phyloP scores from a whole-genome alignment of 495 filamentous ascomycete genomes.

The Durotheca rogersii region DNA sequence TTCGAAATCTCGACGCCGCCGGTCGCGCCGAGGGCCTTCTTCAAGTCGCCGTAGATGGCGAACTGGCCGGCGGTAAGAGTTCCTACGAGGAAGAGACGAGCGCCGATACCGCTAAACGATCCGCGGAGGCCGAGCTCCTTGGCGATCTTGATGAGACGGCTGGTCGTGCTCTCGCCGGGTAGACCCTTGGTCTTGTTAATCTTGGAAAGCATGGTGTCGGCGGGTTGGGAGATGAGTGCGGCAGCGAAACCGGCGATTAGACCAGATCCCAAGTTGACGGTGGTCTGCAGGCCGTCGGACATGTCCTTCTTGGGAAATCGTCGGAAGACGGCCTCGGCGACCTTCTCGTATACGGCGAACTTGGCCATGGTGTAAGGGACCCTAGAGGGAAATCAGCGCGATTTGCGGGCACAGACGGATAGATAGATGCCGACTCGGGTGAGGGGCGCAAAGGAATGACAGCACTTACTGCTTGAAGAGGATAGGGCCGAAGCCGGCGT shows the following conservation, averaged over 20 bases:
- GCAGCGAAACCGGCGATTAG: constrained; percentile 97
- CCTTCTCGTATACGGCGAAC: constrained; percentile 99
- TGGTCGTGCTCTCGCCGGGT: constrained; percentile 90
- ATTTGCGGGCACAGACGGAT: too few species aligned
- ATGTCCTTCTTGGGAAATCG: constrained; percentile 73
- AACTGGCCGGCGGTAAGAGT: constrained; percentile 91
- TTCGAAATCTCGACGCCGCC: constrained; percentile 77
- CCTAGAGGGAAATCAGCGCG: constrained; percentile 48
- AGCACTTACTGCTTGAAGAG: constrained; percentile 89
- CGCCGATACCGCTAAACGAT: constrained; percentile 88
- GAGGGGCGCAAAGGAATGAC: too few species aligned
- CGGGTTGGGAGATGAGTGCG: constrained; percentile 93
- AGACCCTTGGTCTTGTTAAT: constrained; percentile 99
- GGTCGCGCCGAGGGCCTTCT: constrained; percentile 57
- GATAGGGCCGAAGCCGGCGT: constrained; percentile 91
- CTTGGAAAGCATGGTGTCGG: constrained; percentile 98
- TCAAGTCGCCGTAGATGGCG: constrained; percentile 85
- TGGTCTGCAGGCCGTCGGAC: constrained; percentile 75
- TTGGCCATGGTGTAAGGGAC: constrained; percentile 99
- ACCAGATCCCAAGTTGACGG: constrained; percentile 91
- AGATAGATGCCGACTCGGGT: too few species aligned
- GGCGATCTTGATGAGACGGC: constrained; percentile 91
- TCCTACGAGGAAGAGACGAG: constrained; percentile 81
- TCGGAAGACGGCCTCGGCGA: constrained; percentile 74
- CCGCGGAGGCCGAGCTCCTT: constrained; percentile 91